Evolutionary conservation across 148 eudicot species (phyloP).

Genomic region (Talinum fruticosum): DNA sequence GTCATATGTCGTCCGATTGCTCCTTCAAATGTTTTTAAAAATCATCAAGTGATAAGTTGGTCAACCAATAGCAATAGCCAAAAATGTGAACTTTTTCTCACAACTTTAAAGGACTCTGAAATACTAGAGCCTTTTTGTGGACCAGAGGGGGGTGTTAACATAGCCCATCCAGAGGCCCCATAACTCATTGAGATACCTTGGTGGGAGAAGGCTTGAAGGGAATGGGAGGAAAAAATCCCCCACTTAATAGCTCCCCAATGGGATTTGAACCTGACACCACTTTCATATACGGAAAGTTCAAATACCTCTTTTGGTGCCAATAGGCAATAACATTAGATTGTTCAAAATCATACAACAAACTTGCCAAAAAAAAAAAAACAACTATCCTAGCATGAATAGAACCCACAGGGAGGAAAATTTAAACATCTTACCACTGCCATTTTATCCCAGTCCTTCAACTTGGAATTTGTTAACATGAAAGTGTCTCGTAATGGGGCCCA

Average conservation of each 20-base stretch:
- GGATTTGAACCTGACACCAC: too few species aligned
- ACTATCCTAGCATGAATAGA: background rate
- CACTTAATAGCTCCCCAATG: too few species aligned
- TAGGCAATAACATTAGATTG: too few species aligned
- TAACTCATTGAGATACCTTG: too few species aligned
- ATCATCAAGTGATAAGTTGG: background rate
- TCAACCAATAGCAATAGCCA: background rate
- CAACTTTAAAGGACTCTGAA: background rate
- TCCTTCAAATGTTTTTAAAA: conserved; percentile 15
- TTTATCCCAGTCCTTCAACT: conserved; percentile 96
- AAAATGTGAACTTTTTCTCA: background rate
- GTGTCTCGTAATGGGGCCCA: conserved; percentile 94
- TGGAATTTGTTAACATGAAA: conserved; percentile 85
- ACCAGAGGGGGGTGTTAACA: background rate
- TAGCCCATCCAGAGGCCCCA: too few species aligned
- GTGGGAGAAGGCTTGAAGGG: too few species aligned
- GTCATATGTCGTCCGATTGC: conserved; percentile 21
- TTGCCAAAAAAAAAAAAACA: background rate
- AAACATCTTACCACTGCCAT: conserved; percentile 55
- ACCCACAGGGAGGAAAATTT: background rate
- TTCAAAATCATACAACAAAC: background rate
- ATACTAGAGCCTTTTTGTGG: too few species aligned
- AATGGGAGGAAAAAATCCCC: too few species aligned
- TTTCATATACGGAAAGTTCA: too few species aligned
- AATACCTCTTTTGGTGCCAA: too few species aligned